A percentile compares a stretch with the other conserved stretches of the same genome.
Evolutionary conservation across 2,329 filamentous ascomycete genomes (phyloP).

Genomic region (Blastomyces percursus): DNA sequence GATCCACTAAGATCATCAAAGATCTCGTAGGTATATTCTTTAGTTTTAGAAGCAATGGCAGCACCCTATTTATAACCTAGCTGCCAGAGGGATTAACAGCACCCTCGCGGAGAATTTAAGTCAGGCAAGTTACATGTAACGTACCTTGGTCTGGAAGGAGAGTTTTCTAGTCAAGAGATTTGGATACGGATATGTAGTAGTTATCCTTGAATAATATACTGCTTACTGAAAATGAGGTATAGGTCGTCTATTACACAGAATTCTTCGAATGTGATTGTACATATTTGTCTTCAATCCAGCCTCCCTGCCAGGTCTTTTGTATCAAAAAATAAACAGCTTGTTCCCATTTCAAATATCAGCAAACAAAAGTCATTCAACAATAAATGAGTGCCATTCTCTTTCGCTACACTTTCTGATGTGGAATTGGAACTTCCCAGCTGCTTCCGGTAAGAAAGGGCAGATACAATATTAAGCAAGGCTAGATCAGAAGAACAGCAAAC

Average conservation of each 20-base stretch:
- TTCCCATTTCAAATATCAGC: not conserved
- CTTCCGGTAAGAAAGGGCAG: not conserved
- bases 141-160: too few relatives aligned
- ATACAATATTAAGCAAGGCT: not conserved
- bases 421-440: not conserved
- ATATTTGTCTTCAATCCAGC: not conserved
- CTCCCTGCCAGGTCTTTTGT: not conserved
- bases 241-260: not conserved
- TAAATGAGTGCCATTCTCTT: not conserved
- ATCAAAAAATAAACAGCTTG: not conserved
- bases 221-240: not conserved
- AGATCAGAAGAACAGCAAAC: not conserved
- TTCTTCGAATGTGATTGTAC: not conserved
- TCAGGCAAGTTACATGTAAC: too few relatives aligned
- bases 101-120: too few relatives aligned
- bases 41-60: not conserved
- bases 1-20: not conserved
- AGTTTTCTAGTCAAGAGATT: not conserved
- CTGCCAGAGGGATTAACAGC: too few relatives aligned
- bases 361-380: not conserved
- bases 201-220: not conserved
- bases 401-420: not conserved
- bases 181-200: not conserved
- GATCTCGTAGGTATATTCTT: not conserved
- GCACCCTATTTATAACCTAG: too few relatives aligned